phyloP scores from a whole-genome alignment of 2,329 filamentous ascomycete species.

The Ceratocystis harringtonii region DNA sequence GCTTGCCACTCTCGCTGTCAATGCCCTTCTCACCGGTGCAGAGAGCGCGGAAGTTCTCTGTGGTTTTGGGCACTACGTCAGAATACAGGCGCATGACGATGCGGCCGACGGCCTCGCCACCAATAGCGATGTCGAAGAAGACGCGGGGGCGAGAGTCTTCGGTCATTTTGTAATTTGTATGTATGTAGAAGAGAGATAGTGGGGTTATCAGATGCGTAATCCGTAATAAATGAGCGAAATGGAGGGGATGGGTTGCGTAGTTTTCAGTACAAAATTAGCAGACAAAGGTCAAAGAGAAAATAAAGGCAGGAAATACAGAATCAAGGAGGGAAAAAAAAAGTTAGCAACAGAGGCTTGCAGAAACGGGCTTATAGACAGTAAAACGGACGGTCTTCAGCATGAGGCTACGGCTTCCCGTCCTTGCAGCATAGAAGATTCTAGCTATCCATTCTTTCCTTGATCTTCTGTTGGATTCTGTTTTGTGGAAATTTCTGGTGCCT shows the following conservation, averaged over 20 bases:
- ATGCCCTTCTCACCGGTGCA: conserved; percentile 90
- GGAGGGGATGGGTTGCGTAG: not conserved
- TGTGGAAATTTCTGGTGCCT: not conserved
- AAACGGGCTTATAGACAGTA: not conserved
- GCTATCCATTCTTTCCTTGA: conserved; percentile 1
- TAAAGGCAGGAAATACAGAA: conserved; percentile 1
- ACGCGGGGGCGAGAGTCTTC: conserved; percentile 50
- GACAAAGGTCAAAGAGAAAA: not conserved
- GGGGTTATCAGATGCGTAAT: conserved; percentile 9
- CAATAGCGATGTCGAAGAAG: conserved; percentile 86
- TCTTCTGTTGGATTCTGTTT: conserved; percentile 10
- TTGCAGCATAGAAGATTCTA: conserved; percentile 15
- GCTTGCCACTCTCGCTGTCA: conserved; percentile 59
- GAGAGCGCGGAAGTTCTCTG: conserved; percentile 87
- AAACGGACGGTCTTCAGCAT: not conserved
- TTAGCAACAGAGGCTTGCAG: not conserved
- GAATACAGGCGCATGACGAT: conserved; percentile 72
- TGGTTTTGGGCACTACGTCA: conserved; percentile 77
- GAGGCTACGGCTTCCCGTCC: not conserved
- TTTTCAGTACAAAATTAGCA: not conserved
- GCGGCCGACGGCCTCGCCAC: conserved; percentile 55
- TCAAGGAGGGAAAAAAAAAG: not conserved
- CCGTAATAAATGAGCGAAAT: not conserved
- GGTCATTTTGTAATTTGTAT: conserved; percentile 25
- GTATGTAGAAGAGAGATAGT: conserved; percentile 7